These are phyloP conservation scores for Neurospora sublineolata DNA, from an alignment of 495 filamentous ascomycete species.

Conservation along the genomic window DNA sequence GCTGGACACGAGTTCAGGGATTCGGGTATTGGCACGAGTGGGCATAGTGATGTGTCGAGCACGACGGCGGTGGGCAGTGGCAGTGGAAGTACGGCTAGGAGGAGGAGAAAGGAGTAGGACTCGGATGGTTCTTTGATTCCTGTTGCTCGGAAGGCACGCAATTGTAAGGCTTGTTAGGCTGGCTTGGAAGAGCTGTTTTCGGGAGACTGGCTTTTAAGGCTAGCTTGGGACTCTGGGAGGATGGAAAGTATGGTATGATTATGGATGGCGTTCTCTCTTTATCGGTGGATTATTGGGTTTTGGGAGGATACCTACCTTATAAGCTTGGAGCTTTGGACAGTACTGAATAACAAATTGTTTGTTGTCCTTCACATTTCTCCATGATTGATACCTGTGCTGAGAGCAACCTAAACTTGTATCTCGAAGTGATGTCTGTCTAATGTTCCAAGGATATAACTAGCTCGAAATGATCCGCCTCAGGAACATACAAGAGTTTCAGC, in stretches of 20 bases:
- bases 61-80: conserved; percentile 4
- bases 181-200: too few relatives aligned
- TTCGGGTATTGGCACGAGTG: conserved; percentile 38
- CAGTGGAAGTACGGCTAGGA: conserved; percentile 1
- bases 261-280: not conserved
- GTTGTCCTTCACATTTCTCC: not conserved
- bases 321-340: not conserved
- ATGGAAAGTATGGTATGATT: not conserved
- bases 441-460: too few relatives aligned
- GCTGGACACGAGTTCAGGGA: conserved; percentile 19
- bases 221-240: not conserved
- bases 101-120: conserved; percentile 1
- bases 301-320: not conserved
- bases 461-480: too few relatives aligned
- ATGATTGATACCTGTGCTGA: too few relatives aligned
- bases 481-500: too few relatives aligned
- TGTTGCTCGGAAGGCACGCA: not conserved
- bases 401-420: too few relatives aligned
- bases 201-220: not conserved
- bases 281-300: not conserved
- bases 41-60: conserved; percentile 20
- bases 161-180: not conserved
- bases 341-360: not conserved
- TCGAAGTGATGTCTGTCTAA: too few relatives aligned
- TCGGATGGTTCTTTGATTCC: not conserved